Conservation (phyloP, 2,329 filamentous ascomycete species). For the Aspergillus jensenii region DNA sequence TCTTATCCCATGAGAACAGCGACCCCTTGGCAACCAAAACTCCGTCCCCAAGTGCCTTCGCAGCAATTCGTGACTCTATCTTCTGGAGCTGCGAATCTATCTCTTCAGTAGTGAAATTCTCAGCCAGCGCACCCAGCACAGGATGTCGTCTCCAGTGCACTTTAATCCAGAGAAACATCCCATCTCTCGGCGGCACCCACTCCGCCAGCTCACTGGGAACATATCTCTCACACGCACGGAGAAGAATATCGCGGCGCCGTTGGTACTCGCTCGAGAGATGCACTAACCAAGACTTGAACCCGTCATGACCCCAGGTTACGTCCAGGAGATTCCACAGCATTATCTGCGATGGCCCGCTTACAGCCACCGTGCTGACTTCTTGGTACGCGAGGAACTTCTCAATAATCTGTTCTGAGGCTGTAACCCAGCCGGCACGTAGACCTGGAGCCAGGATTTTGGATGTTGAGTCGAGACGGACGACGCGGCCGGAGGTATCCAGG, state of each 20-base stretch:
- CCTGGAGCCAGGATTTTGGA: slow-evolving; percentile 81
- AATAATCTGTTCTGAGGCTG: slow-evolving; percentile 73
- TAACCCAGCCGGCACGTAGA: slow-evolving; percentile 77
- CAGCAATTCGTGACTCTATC: neutral
- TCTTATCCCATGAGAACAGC: neutral
- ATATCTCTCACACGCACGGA: slow-evolving; percentile 39
- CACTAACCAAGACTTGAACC: neutral
- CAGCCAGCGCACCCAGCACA: neutral
- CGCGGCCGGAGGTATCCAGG: slow-evolving; percentile 76
- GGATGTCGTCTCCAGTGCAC: neutral
- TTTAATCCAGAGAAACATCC: slow-evolving; percentile 36
- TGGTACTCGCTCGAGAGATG: neutral
- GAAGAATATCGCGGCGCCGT: neutral
- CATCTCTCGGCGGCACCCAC: slow-evolving; percentile 74
- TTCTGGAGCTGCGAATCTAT: neutral
- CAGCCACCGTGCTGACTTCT: slow-evolving; percentile 75
- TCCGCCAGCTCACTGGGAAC: slow-evolving; percentile 69
- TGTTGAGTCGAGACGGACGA: slow-evolving; percentile 82
- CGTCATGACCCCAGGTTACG: neutral
- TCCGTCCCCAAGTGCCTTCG: neutral
- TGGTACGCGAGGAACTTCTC: slow-evolving; percentile 74
- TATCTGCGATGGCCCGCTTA: slow-evolving; percentile 55
- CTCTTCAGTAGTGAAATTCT: neutral
- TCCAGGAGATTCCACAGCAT: neutral
- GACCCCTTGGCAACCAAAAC: neutral